These are phyloP conservation scores for Lentinula aciculospora DNA, from an alignment of 768 basidiomycete genomes.

Conservation along the genomic window DNA sequence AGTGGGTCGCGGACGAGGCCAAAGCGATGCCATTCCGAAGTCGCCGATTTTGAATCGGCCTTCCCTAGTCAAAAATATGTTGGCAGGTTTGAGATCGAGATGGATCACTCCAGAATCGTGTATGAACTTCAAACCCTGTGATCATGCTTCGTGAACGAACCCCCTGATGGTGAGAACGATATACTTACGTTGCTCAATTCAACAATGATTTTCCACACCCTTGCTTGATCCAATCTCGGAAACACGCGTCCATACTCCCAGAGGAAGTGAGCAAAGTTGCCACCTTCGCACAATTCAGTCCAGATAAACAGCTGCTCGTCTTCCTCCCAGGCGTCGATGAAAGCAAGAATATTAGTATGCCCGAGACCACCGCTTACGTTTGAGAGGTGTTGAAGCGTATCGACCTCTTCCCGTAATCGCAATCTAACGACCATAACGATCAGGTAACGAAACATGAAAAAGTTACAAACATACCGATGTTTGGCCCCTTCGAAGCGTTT, in stretches of 20 bases:
- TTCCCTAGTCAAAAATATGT: conserved; percentile 83
- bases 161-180: conserved; percentile 5
- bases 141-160: conserved; percentile 7
- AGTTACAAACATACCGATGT: conserved; percentile 63
- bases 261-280: conserved; percentile 87
- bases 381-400: conserved; percentile 76
- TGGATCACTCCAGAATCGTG: conserved; percentile 88
- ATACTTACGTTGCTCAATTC: conserved; percentile 83
- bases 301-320: conserved; percentile 83
- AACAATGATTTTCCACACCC: conserved; percentile 93
- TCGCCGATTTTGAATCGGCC: conserved; percentile 96
- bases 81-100: conserved; percentile 95
- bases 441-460: background rate
- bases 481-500: conserved; percentile 87
- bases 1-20: conserved; percentile 54
- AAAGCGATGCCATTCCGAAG: conserved; percentile 96
- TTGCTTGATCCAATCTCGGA: conserved; percentile 82
- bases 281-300: conserved; percentile 91
- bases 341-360: conserved; percentile 82
- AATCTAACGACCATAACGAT: conserved; percentile 39
- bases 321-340: conserved; percentile 96
- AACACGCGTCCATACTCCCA: conserved; percentile 85
- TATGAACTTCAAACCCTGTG: conserved; percentile 80
- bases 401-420: conserved; percentile 91
- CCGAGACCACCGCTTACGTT: conserved; percentile 31